These are phyloP conservation scores for Rhodotorula glutinis DNA, from an alignment of 1,284 basidiomycete species.

Conservation along the genomic window DNA sequence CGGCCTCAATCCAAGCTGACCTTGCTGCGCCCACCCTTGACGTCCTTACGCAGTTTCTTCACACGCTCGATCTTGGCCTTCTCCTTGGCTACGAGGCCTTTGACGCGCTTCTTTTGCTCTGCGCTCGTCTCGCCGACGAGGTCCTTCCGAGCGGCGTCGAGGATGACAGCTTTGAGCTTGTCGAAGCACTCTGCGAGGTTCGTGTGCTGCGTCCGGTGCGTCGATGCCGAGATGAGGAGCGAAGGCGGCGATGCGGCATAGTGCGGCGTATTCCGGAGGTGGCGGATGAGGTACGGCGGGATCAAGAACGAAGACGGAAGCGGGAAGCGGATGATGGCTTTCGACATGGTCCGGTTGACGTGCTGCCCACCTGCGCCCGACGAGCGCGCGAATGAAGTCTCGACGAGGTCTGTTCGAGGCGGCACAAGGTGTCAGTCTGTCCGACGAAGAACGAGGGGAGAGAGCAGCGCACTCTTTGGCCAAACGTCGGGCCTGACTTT, in stretches of 20 bases:
- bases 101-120: constrained; percentile 25
- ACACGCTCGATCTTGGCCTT: constrained; percentile 16
- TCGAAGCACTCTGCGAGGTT: constrained; percentile 29
- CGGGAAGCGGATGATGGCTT: constrained; percentile 39
- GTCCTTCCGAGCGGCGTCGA: constrained; percentile 28
- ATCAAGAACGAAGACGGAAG: constrained; percentile 20
- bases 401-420: constrained; percentile 18
- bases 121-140: constrained; percentile 35
- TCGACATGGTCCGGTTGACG: constrained; percentile 44
- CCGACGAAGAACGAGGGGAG: no score
- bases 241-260: constrained; percentile 14
- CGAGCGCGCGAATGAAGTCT: constrained; percentile 37
- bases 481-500: neutral
- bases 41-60: constrained; percentile 31
- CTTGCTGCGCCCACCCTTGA: constrained; percentile 11
- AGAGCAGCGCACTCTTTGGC: constrained; percentile 20
- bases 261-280: constrained; percentile 22
- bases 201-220: constrained; percentile 21
- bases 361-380: constrained; percentile 44
- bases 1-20: neutral
- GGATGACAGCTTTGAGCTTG: constrained; percentile 26
- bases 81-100: constrained; percentile 18
- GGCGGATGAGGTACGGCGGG: constrained; percentile 24
- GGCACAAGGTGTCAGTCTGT: no score
- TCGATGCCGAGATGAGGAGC: constrained; percentile 31